phyloP scores from a whole-genome alignment of 1,139 yeast species.

The Candida tunisiensis region DNA sequence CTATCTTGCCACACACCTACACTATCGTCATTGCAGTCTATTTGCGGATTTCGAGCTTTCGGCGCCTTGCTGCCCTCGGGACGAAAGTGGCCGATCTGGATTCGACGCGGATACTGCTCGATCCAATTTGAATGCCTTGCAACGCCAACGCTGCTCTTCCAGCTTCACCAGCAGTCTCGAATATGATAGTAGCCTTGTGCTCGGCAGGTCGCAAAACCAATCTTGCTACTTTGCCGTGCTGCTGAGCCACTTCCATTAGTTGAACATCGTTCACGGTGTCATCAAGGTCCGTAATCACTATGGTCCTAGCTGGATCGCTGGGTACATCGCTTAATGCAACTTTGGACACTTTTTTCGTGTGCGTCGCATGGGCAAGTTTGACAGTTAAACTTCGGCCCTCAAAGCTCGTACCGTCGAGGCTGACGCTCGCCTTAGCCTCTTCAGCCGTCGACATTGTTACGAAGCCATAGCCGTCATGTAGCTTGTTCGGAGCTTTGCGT shows the following conservation, averaged over 20 bases:
- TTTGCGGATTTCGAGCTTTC: no score
- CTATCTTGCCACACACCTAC: no score
- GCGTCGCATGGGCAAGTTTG: conserved; percentile 5
- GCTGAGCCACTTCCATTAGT: conserved; percentile 18
- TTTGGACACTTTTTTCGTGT: conserved; percentile 2
- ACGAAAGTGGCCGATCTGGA: no score
- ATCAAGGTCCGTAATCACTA: conserved; percentile 11
- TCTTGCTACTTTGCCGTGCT: conserved; percentile 32
- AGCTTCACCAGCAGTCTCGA: conserved; percentile 27
- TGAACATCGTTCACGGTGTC: conserved; percentile 13
- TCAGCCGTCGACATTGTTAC: conserved; percentile 11
- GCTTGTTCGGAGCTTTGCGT: conserved; percentile 3
- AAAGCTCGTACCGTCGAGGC: conserved; percentile 7
- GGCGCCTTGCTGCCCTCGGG: no score
- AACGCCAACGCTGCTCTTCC: conserved; percentile 32
- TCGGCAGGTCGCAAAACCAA: conserved; percentile 31
- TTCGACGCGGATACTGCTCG: no score
- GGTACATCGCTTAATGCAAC: conserved; percentile 2
- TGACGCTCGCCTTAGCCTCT: conserved; percentile 13
- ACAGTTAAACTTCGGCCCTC: conserved; percentile 10
- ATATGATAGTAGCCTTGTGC: conserved; percentile 39
- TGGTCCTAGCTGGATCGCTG: conserved; percentile 5
- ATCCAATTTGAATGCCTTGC: no score
- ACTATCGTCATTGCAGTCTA: no score
- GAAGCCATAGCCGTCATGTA: conserved; percentile 21